phyloP scores from a whole-genome alignment of 2,329 filamentous ascomycete species.

The Teratosphaeria pseudoeucalypti region DNA sequence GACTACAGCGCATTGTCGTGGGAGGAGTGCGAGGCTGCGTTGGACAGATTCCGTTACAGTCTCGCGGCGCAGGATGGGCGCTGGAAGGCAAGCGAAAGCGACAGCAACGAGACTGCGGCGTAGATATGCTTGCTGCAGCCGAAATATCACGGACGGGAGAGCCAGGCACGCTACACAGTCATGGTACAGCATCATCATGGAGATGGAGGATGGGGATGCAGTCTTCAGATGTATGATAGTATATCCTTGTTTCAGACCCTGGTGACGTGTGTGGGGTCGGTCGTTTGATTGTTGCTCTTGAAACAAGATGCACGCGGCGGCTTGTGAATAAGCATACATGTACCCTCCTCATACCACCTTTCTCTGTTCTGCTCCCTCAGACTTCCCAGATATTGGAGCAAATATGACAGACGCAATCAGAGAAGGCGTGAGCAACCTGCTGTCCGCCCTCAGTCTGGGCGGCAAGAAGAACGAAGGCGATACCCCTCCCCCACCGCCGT shows the following conservation, averaged over 20 bases:
- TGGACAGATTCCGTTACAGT: not conserved
- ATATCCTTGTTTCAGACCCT: not conserved
- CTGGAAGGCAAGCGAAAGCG: no score
- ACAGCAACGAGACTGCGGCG: not conserved
- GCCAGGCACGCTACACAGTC: no score
- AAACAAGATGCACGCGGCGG: not conserved
- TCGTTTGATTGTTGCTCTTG: not conserved
- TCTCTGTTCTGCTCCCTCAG: not conserved
- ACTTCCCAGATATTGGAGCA: not conserved
- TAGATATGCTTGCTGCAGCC: no score
- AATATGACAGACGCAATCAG: slow-evolving; percentile 34
- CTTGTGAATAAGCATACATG: not conserved
- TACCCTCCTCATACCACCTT: not conserved
- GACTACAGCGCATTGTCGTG: not conserved
- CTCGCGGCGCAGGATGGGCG: not conserved
- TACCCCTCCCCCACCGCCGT: slow-evolving; percentile 42
- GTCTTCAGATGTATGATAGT: not conserved
- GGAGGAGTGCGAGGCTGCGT: not conserved
- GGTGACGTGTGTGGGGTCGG: not conserved
- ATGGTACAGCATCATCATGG: no score
- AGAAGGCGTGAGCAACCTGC: slow-evolving; percentile 28
- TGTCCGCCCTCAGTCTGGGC: slow-evolving; percentile 33
- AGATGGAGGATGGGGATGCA: no score
- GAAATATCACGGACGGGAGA: no score
- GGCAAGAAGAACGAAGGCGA: slow-evolving; percentile 24